A percentile compares a stretch with the other conserved stretches of the same genome.
Conservation (phyloP, 352 stramenopile species). For the Phytopythium kandeliae region DNA sequence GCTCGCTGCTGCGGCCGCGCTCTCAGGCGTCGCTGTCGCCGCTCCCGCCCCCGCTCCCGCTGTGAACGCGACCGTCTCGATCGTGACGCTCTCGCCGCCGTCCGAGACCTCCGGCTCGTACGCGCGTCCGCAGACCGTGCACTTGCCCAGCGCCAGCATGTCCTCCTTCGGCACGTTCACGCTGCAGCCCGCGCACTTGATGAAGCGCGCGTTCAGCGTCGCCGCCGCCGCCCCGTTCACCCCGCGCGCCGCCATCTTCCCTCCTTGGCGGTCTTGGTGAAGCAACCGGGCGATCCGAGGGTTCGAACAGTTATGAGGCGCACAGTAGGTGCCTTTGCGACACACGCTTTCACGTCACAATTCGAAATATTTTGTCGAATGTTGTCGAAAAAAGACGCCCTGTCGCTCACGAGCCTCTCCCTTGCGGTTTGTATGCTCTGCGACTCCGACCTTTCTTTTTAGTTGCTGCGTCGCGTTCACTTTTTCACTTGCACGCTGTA, state of each 20-base stretch:
- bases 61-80: slow-evolving; percentile 38
- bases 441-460: background rate
- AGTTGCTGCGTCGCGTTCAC: background rate
- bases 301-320: background rate
- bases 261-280: background rate
- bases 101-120: slow-evolving; percentile 28
- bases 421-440: no score
- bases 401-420: no score
- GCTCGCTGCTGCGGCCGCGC: background rate
- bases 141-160: slow-evolving; percentile 54
- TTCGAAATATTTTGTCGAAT: no score
- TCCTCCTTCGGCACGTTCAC: slow-evolving; percentile 82
- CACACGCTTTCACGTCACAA: slow-evolving; percentile 18
- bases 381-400: background rate
- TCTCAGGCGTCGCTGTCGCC: no score
- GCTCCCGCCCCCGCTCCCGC: background rate
- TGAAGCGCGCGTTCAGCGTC: slow-evolving; percentile 72
- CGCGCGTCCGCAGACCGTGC: slow-evolving; percentile 42
- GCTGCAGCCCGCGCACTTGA: slow-evolving; percentile 64
- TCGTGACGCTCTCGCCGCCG: slow-evolving; percentile 18
- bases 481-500: slow-evolving; percentile 1
- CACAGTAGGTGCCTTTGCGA: background rate
- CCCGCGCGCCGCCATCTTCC: slow-evolving; percentile 29
- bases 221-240: slow-evolving; percentile 50
- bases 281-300: background rate